Conservation (phyloP, 1,284 basidiomycete genomes). For the Ustilago shanxiensis region DNA sequence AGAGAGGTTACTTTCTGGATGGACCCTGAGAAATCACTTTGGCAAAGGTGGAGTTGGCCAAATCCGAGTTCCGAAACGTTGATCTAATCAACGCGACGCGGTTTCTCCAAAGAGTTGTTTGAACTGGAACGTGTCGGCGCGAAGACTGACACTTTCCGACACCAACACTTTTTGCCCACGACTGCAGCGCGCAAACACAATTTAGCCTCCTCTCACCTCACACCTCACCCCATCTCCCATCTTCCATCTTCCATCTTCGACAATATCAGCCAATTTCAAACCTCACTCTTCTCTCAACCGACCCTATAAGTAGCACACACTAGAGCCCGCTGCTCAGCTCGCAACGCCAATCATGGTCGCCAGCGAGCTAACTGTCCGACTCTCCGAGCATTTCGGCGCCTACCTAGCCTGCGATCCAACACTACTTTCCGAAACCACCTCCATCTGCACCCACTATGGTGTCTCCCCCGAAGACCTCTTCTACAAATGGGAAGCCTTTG, state of each 20-base stretch:
- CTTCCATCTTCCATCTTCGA: too few species aligned
- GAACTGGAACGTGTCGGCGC: not conserved
- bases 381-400: conserved; percentile 41
- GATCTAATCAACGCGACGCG: conserved; percentile 51
- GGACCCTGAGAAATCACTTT: conserved; percentile 16
- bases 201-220: too few species aligned
- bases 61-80: conserved; percentile 24
- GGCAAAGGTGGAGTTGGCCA: too few species aligned
- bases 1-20: not conserved
- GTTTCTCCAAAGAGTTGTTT: not conserved
- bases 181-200: too few species aligned
- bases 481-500: conserved; percentile 62
- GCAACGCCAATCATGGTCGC: conserved; percentile 16
- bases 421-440: conserved; percentile 47
- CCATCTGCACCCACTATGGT: conserved; percentile 47
- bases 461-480: conserved; percentile 56
- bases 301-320: not conserved
- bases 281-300: not conserved
- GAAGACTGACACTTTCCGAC: not conserved
- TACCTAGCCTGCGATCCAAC: conserved; percentile 36
- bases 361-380: conserved; percentile 30
- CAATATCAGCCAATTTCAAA: too few species aligned
- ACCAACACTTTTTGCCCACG: too few species aligned
- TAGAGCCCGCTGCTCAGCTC: not conserved
- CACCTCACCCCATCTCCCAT: too few species aligned